Conservation (phyloP, 441 rosid genomes). For the Erysimum pusillum region DNA sequence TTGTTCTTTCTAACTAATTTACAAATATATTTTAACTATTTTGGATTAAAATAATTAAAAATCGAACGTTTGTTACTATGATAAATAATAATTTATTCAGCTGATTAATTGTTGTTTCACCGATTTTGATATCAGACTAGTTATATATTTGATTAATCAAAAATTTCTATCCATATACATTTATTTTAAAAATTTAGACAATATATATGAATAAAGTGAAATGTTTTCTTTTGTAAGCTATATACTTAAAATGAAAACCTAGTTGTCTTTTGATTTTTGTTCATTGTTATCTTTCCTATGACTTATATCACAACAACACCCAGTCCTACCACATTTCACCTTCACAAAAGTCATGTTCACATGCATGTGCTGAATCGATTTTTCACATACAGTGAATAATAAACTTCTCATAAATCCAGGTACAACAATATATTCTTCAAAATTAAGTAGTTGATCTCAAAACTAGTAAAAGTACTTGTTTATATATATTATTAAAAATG, state of each 20-base stretch:
- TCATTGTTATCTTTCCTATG: slow-evolving; percentile 29
- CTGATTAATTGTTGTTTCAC: no score
- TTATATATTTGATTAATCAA: background rate
- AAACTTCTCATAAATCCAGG: slow-evolving; percentile 15
- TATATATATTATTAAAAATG: background rate
- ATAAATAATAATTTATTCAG: background rate
- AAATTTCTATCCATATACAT: background rate
- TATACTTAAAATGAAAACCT: slow-evolving; percentile 22
- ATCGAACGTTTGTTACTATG: background rate
- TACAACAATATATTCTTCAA: background rate
- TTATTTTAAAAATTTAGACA: background rate
- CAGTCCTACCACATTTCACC: slow-evolving; percentile 41
- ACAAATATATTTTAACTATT: background rate
- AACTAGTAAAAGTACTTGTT: background rate
- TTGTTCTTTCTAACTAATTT: background rate
- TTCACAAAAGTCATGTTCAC: slow-evolving; percentile 44
- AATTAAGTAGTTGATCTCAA: slow-evolving; percentile 7
- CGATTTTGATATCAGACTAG: background rate
- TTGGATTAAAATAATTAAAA: background rate
- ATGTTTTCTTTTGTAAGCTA: background rate
- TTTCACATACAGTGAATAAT: slow-evolving; percentile 19
- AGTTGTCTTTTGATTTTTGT: slow-evolving; percentile 12
- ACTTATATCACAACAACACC: slow-evolving; percentile 27
- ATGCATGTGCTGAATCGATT: slow-evolving; percentile 43
- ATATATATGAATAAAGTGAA: background rate